These are phyloP conservation scores for Cystobasidium slooffiae DNA, from an alignment of 1,284 basidiomycete genomes.

Conservation along the genomic window DNA sequence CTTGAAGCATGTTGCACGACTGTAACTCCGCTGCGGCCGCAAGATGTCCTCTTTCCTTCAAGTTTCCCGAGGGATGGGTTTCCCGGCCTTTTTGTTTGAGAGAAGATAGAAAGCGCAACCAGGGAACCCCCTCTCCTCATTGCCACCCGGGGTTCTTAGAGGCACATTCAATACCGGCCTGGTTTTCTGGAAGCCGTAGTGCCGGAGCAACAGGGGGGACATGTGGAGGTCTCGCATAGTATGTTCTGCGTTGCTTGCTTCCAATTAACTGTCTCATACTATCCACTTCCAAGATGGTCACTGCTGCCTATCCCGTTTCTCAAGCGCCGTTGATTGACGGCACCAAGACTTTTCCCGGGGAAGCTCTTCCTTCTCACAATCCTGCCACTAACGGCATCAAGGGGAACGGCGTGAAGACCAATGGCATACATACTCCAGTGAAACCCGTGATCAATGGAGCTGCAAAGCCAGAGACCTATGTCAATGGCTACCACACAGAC, in stretches of 20 bases:
- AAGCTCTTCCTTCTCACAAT: conserved; percentile 4
- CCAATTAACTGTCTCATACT: background rate
- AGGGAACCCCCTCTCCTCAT: too few relatives aligned
- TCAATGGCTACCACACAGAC: conserved; percentile 30
- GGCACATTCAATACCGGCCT: too few relatives aligned
- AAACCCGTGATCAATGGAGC: background rate
- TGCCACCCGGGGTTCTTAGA: too few relatives aligned
- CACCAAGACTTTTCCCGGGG: background rate
- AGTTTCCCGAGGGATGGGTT: too few relatives aligned
- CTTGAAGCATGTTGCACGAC: too few relatives aligned
- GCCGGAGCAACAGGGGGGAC: background rate
- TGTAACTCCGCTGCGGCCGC: too few relatives aligned
- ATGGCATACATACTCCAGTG: background rate
- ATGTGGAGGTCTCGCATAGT: background rate
- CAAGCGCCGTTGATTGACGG: background rate
- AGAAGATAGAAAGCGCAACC: too few relatives aligned
- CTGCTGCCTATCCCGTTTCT: conserved; percentile 4
- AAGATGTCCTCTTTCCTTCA: too few relatives aligned
- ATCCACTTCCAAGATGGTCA: background rate
- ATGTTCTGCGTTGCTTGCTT: background rate
- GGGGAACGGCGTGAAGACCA: background rate
- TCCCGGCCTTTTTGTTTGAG: too few relatives aligned
- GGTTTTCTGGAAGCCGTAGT: too few relatives aligned
- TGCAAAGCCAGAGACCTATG: background rate
- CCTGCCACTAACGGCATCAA: background rate